These are phyloP conservation scores for Incumbomyces delicatus DNA, from an alignment of 2,329 filamentous ascomycete species.

Conservation along the genomic window DNA sequence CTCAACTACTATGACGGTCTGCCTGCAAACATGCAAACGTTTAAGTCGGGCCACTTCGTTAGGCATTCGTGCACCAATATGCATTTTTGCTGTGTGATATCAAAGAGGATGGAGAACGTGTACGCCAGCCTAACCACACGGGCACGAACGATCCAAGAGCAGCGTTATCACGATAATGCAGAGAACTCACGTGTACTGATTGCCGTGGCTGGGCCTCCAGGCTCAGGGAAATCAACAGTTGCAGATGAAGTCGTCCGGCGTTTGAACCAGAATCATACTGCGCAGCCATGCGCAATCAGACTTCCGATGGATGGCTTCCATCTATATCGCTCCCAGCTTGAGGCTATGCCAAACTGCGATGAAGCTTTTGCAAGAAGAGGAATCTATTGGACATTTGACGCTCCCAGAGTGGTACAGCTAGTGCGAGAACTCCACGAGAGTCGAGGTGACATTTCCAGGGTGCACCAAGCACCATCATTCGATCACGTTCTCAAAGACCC, in stretches of 20 bases:
- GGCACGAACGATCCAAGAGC: too few relatives aligned
- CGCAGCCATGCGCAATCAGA: conserved; percentile 14
- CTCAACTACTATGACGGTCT: too few relatives aligned
- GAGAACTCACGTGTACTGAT: conserved; percentile 1
- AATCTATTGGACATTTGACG: conserved; percentile 31
- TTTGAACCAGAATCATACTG: conserved; percentile 16
- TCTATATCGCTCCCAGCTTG: conserved; percentile 23
- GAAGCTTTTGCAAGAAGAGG: conserved; percentile 29
- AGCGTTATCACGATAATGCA: too few relatives aligned
- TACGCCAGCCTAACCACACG: too few relatives aligned
- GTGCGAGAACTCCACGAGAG: conserved; percentile 21
- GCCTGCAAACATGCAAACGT: too few relatives aligned
- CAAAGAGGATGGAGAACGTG: too few relatives aligned
- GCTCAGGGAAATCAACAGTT: conserved; percentile 29
- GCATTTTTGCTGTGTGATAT: too few relatives aligned
- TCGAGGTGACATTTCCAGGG: conserved; percentile 13
- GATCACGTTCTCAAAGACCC: conserved; percentile 30
- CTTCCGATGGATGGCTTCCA: conserved; percentile 34
- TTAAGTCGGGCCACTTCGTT: too few relatives aligned
- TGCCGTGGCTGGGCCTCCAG: conserved; percentile 25
- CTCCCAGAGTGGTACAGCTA: conserved; percentile 23
- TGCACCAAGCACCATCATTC: conserved; percentile 25
- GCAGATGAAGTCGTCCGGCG: conserved; percentile 23
- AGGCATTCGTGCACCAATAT: too few relatives aligned
- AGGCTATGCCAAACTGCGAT: conserved; percentile 24